Conservation (phyloP, 352 stramenopile genomes). For the Phytophthora idaei region DNA sequence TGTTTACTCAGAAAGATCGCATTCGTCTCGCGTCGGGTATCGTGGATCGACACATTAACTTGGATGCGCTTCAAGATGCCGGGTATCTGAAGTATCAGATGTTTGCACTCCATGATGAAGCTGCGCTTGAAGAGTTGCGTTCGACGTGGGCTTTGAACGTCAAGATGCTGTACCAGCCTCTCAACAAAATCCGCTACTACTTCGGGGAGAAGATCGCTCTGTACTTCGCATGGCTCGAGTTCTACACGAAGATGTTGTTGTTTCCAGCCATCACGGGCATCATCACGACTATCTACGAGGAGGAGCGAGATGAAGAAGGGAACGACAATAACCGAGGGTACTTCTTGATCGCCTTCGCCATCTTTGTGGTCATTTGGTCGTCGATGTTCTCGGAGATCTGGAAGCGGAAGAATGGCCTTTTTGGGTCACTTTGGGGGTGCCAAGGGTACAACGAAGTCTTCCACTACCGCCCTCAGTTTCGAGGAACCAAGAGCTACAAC, state of each 20-base stretch:
- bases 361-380: conserved; percentile 90
- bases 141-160: conserved; percentile 66
- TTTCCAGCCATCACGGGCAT: conserved; percentile 80
- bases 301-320: conserved; percentile 45
- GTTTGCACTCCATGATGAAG: conserved; percentile 88
- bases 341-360: conserved; percentile 77
- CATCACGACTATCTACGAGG: conserved; percentile 72
- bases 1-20: conserved; percentile 80
- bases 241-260: conserved; percentile 93
- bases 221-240: conserved; percentile 93
- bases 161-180: conserved; percentile 56
- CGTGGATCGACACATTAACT: conserved; percentile 68
- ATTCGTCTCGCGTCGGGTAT: conserved; percentile 70
- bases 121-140: conserved; percentile 63
- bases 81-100: conserved; percentile 61
- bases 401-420: conserved; percentile 87
- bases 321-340: conserved; percentile 64
- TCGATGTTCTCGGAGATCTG: conserved; percentile 88
- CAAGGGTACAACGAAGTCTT: conserved; percentile 76
- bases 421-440: conserved; percentile 87
- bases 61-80: conserved; percentile 56
- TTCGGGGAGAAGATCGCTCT: conserved; percentile 92
- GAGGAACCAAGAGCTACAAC: conserved; percentile 76
- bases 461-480: conserved; percentile 86
- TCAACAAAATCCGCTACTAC: conserved; percentile 90